These are phyloP conservation scores for Mortierella sp. DNA, from an alignment of 371 early-diverging fungal species.

Conservation along the genomic window DNA sequence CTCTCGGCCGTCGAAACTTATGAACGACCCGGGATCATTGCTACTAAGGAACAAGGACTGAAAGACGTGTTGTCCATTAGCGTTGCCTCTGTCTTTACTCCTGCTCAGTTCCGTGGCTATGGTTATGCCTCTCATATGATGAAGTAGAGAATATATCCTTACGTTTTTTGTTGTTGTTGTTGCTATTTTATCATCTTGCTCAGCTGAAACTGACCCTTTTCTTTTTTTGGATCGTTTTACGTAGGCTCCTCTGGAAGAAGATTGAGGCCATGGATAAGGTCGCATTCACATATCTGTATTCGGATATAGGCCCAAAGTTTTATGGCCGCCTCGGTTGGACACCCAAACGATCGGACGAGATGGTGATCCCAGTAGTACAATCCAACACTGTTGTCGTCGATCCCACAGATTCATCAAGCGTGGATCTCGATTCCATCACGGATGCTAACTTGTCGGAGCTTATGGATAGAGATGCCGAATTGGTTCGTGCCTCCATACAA, in stretches of 20 bases:
- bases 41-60: slow-evolving; percentile 24
- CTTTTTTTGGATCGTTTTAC: neutral
- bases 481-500: slow-evolving; percentile 14
- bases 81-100: slow-evolving; percentile 59
- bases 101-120: slow-evolving; percentile 36
- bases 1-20: slow-evolving; percentile 51
- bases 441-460: slow-evolving; percentile 10
- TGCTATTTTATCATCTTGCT: neutral
- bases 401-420: neutral
- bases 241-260: slow-evolving; percentile 40
- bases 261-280: slow-evolving; percentile 20
- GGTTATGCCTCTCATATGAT: slow-evolving; percentile 57
- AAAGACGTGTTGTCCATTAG: slow-evolving; percentile 37
- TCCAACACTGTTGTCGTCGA: neutral
- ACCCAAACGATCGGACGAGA: slow-evolving; percentile 38
- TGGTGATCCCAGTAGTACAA: slow-evolving; percentile 28
- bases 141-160: slow-evolving; percentile 12
- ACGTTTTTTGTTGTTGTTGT: too few relatives aligned
- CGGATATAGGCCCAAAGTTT: slow-evolving; percentile 57
- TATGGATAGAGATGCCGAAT: slow-evolving; percentile 13
- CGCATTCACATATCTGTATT: slow-evolving; percentile 51
- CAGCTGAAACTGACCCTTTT: too few relatives aligned
- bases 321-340: slow-evolving; percentile 57
- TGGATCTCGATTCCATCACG: slow-evolving; percentile 11
- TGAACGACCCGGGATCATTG: slow-evolving; percentile 43